These are phyloP conservation scores for Calycina herbarum DNA, from an alignment of 2,329 filamentous ascomycete species.

Conservation along the genomic window DNA sequence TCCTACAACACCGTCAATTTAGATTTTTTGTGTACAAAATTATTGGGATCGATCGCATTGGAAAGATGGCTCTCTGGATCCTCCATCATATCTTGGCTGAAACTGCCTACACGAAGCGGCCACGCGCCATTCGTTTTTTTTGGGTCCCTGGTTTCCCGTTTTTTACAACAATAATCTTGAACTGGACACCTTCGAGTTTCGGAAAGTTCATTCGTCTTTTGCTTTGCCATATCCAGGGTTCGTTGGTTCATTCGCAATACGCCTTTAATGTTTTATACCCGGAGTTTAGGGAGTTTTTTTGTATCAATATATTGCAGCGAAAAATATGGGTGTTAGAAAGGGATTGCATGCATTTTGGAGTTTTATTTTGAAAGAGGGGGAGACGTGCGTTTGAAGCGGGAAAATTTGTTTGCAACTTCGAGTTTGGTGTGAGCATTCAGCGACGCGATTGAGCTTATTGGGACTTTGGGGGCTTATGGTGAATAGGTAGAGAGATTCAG, in stretches of 20 bases:
- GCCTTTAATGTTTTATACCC: conserved; percentile 6
- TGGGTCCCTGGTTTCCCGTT: too few relatives aligned
- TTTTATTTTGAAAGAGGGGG: too few relatives aligned
- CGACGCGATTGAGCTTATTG: too few relatives aligned
- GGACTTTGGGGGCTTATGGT: too few relatives aligned
- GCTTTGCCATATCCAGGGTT: neutral
- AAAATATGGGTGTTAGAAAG: conserved; percentile 6
- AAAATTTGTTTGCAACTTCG: too few relatives aligned
- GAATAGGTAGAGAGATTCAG: too few relatives aligned
- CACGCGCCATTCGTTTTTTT: neutral
- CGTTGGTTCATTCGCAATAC: neutral
- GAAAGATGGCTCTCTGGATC: conserved; percentile 5
- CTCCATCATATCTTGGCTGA: neutral
- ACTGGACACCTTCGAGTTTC: too few relatives aligned
- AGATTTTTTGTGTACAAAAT: neutral
- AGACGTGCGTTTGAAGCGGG: too few relatives aligned
- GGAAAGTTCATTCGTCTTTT: neutral
- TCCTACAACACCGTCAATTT: neutral
- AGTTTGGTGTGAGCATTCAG: too few relatives aligned
- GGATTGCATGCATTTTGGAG: neutral
- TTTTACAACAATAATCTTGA: too few relatives aligned
- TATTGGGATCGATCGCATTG: neutral
- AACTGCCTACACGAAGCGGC: neutral
- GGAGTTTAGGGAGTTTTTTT: conserved; percentile 4
- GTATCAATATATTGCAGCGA: neutral